Base-by-base conservation (phyloP, 495 filamentous ascomycete genomes). In the Penicillium psychrofluorescens region DNA sequence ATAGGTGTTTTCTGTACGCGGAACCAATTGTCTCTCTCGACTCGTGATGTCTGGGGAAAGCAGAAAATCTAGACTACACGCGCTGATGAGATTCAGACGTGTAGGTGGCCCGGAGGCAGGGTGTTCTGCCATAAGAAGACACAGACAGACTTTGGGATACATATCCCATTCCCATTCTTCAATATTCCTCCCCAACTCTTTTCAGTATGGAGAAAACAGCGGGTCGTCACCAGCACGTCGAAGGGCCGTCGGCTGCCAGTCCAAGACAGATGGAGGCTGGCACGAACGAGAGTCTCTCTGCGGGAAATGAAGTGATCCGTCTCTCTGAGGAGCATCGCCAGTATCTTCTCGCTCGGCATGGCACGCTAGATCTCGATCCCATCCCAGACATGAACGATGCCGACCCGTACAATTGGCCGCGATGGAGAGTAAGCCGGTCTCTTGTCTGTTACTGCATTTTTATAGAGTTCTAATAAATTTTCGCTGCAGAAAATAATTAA, bases 401-500 rank as follows among this genome's bases (percentile, higher is more conserved):
- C 11, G 76, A 79, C 48, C 76, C 76, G 29, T 74, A 71, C 47
- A 78, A 80, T 46, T 79, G 76, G 76, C 66, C 73, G 11, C 52
- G 54, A 39, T 77, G 74, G 75, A 78, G 77, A 64, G 74, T 77
- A 46, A 22, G 22, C 49, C 53, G 49, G 15, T 29, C 11, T 30
- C 32, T 31, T n/a, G 10, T 8, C 31, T 12, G 14, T 11, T 22
- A 37, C 48, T 6, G 41, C 44, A 50, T 36, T 51, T 44, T 8
- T 32, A 34, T 27, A 0, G 32, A 11, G 27, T 4, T 43, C 3
- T 41, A 16, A 35, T 51, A 3, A 53, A 59, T 16, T 29, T 49
- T 3, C 49, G 45, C 16, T 50, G 7, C 28, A 78, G 75, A 80
- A 78, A 76, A 54, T 68, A 42, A 38, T 57, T 22, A 78, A 80